These are phyloP conservation scores for Trypanosoma vivax DNA, from an alignment of 208 protist species.

Conservation along the genomic window DNA sequence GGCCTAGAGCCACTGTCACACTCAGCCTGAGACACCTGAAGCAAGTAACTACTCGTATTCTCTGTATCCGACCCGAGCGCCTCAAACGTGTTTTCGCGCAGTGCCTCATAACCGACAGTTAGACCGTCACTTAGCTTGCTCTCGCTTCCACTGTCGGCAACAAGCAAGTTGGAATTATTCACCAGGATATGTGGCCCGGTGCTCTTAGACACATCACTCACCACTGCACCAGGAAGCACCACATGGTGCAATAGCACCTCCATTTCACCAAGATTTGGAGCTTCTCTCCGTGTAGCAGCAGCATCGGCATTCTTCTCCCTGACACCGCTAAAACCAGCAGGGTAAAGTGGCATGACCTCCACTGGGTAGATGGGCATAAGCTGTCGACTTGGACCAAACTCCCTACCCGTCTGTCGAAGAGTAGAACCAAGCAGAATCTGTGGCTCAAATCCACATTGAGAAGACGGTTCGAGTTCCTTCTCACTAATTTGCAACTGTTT, in stretches of 20 bases:
- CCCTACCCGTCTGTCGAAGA: constrained; percentile 36
- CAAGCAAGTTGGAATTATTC: constrained; percentile 52
- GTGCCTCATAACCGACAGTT: constrained; percentile 50
- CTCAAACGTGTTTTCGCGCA: constrained; percentile 61
- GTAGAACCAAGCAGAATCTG: constrained; percentile 36
- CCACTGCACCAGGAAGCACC: constrained; percentile 45
- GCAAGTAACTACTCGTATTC: constrained; percentile 71
- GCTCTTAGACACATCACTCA: constrained; percentile 20
- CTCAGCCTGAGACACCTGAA: constrained; percentile 14
- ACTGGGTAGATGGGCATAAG: constrained; percentile 54
- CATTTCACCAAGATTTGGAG: constrained; percentile 52
- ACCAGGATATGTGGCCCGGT: constrained; percentile 61
- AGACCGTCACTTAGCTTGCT: constrained; percentile 10
- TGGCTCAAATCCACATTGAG: constrained; percentile 33
- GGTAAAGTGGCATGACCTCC: constrained; percentile 68
- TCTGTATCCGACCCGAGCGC: constrained; percentile 36
- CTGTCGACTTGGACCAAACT: constrained; percentile 20
- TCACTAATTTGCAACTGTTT: constrained; percentile 54
- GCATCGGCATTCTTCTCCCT: constrained; percentile 16
- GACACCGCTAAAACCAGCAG: constrained; percentile 33
- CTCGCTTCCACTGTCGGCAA: constrained; percentile 40
- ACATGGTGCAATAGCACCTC: constrained; percentile 45
- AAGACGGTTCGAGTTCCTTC: constrained; percentile 44
- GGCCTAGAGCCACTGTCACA: neutral
- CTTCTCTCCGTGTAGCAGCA: constrained; percentile 9